phyloP scores from a whole-genome alignment of 345 rosid species.

The Boechera retrofracta region DNA sequence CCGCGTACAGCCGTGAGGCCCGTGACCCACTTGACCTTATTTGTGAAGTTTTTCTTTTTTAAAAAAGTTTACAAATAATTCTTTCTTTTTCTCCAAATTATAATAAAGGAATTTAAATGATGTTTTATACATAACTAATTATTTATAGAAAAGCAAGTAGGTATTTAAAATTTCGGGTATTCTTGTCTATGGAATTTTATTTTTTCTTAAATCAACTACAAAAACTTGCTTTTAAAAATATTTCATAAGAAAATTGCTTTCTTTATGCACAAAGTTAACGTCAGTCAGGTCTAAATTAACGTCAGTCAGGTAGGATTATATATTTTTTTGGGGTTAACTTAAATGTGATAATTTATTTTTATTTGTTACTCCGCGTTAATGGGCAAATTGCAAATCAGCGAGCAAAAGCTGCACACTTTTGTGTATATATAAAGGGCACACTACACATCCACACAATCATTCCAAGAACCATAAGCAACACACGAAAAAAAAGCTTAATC shows the following conservation, averaged over 20 bases:
- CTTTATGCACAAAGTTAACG: background rate
- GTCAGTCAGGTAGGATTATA: slow-evolving; percentile 28
- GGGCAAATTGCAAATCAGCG: slow-evolving; percentile 39
- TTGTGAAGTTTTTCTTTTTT: background rate
- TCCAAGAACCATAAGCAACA: slow-evolving; percentile 33
- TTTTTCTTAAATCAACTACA: background rate
- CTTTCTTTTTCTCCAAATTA: too few species aligned
- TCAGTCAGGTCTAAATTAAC: background rate
- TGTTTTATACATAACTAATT: background rate
- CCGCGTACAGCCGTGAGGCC: slow-evolving; percentile 4
- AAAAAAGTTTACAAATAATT: too few species aligned
- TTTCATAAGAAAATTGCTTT: background rate
- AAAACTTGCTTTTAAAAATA: background rate
- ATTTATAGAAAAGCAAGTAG: too few species aligned
- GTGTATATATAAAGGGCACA: slow-evolving; percentile 16
- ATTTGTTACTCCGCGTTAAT: slow-evolving; percentile 37
- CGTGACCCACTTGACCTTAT: slow-evolving; percentile 31
- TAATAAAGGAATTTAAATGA: too few species aligned
- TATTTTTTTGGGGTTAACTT: background rate
- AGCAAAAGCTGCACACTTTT: slow-evolving; percentile 22
- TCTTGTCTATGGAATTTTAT: background rate
- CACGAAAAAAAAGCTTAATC: background rate
- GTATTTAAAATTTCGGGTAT: background rate
- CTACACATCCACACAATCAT: slow-evolving; percentile 26
- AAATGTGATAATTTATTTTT: slow-evolving; percentile 19